Percentiles rank a stretch among this genome's conserved stretches.
Evolutionary conservation across 768 basidiomycete species (phyloP).

Genomic region (Tephrocybe sp.): DNA sequence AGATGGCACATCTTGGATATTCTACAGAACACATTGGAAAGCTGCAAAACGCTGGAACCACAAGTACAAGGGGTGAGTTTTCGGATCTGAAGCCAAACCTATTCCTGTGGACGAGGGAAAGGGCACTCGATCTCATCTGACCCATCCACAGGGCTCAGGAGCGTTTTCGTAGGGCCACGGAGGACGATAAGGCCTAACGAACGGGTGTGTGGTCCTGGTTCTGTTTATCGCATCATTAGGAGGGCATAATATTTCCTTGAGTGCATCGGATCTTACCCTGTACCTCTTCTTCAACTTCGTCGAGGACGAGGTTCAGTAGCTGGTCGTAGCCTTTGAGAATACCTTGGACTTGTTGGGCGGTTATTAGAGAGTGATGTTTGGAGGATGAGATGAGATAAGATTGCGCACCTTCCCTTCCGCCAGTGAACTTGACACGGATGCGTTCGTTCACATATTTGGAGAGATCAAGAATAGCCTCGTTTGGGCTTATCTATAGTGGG

Average conservation of each 20-base stretch:
- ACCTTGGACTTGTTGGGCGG: conserved; percentile 69
- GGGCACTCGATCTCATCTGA: conserved; percentile 91
- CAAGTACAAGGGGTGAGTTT: too few species aligned
- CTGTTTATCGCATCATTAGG: conserved; percentile 30
- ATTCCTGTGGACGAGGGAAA: too few species aligned
- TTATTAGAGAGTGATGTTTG: conserved; percentile 2
- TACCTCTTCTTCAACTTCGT: conserved; percentile 88
- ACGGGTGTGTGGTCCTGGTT: conserved; percentile 64
- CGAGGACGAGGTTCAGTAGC: conserved; percentile 93
- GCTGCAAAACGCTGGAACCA: too few species aligned
- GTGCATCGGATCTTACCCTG: conserved; percentile 47
- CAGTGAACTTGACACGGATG: conserved; percentile 97
- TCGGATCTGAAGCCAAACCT: too few species aligned
- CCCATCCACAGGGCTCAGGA: conserved; percentile 93
- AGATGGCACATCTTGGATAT: too few species aligned
- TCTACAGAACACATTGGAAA: too few species aligned
- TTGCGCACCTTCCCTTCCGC: conserved; percentile 84
- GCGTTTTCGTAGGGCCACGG: conserved; percentile 90
- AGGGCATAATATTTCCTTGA: conserved; percentile 9
- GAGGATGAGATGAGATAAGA: background rate
- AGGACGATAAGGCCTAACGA: conserved; percentile 85
- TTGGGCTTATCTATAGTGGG: conserved; percentile 74
- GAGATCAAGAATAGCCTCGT: conserved; percentile 94
- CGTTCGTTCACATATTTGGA: conserved; percentile 91
- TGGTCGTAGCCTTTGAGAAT: conserved; percentile 98